Evolutionary conservation across 1,284 basidiomycete genomes (phyloP), one percentile per base, ranked within the genome.

Genomic region (Cutaneotrichosporon sp.): DNA sequence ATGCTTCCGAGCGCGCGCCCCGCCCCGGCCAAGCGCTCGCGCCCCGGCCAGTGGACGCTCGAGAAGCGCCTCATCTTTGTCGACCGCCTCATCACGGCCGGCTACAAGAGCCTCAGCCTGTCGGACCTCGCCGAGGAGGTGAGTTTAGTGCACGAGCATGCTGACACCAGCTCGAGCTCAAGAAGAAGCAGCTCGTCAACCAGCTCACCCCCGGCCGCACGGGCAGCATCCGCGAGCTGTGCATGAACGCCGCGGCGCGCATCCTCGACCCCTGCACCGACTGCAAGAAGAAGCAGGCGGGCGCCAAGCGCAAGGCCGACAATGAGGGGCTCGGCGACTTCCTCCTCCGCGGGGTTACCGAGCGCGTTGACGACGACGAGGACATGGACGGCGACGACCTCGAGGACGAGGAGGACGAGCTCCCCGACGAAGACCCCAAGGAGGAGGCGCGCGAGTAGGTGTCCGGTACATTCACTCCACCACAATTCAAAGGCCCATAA

Each of bases 221-320:
- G 60, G 67, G 69, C 0, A 70, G 70, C 49, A 43, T 74, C 9
- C 64, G 71, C 38, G 69, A 70, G 56, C 70, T 69, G 62, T 42
- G 45, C 46, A 22, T 59, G 20, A 46, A 46, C 20, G 29, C 54
- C 3, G 47, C 47, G 22, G 51, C 51, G 3, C 51, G 51, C 14
- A 22, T 22, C 8, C 22, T 38, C 13, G 51, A 53, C 20, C 51
- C 22, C 22, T 53, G 51, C 34, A 38, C 20, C 5, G 51, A 36
- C 18, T 53, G 51, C 34, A 36, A 24, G 11, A 53, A 38, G 51
- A 53, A 34, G 20, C 29, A 38, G 27, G 47, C 47, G 1, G 1
- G 14, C 6, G 16, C 25, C 13, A 50, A 50, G 47, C 25, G 47
- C 24, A 50, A 50, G 27, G 47, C 47, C 4, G 47, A n/a, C 24